These are phyloP conservation scores for Calocera viscosa DNA, from an alignment of 768 basidiomycete species.

Conservation along the genomic window DNA sequence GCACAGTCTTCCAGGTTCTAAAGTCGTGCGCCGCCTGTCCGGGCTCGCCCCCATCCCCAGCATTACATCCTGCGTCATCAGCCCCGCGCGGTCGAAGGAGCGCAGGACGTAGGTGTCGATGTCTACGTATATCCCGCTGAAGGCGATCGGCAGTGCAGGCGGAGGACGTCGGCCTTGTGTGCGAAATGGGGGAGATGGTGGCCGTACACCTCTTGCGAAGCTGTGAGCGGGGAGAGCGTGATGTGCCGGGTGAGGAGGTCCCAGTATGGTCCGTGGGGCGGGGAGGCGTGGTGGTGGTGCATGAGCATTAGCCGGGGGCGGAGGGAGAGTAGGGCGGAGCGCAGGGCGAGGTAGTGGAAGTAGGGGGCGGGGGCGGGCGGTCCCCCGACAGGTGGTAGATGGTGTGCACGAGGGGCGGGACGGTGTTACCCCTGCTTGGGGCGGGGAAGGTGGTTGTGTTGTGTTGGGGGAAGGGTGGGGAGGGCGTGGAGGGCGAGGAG, in stretches of 20 bases:
- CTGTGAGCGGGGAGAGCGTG: neutral
- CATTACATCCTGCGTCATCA: constrained; percentile 21
- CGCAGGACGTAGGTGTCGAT: constrained; percentile 25
- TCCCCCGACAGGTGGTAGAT: constrained; percentile 3
- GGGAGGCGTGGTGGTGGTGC: constrained; percentile 4
- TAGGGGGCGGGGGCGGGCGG: constrained; percentile 20
- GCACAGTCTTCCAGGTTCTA: constrained; percentile 28
- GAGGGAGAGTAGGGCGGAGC: neutral
- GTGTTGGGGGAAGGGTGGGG: neutral
- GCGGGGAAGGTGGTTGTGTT: neutral
- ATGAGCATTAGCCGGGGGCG: neutral
- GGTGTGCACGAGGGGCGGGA: neutral
- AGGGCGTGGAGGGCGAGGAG: neutral
- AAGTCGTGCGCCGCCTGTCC: constrained; percentile 16
- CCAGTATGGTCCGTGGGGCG: constrained; percentile 3
- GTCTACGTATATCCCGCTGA: constrained; percentile 27
- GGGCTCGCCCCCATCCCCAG: constrained; percentile 27
- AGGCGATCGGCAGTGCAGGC: constrained; percentile 24
- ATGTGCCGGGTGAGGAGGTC: neutral
- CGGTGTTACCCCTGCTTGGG: neutral
- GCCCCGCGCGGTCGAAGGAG: constrained; percentile 17
- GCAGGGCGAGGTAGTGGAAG: constrained; percentile 16
- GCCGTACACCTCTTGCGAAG: neutral
- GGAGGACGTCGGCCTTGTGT: constrained; percentile 26
- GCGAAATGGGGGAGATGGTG: constrained; percentile 21